Conservation (phyloP, 106 monocot genomes). For the Phalaenopsis equestris region DNA sequence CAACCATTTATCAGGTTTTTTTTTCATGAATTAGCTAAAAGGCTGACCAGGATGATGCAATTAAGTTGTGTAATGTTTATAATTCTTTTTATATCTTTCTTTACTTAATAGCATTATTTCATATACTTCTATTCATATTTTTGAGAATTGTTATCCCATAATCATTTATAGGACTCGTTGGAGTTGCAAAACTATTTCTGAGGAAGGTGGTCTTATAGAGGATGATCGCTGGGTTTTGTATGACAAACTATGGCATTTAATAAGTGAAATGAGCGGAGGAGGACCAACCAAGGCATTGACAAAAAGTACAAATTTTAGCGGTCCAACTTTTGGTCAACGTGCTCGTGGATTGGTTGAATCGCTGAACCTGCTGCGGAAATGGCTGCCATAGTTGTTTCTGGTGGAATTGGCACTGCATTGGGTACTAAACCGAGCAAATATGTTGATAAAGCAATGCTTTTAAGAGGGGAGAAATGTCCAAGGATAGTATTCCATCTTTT, state of each 20-base stretch:
- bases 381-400: slow-evolving; percentile 92
- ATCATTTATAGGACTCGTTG: slow-evolving; percentile 42
- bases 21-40: not conserved
- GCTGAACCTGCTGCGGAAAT: slow-evolving; percentile 98
- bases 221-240: slow-evolving; percentile 67
- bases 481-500: slow-evolving; percentile 77
- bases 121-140: slow-evolving; percentile 1
- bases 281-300: slow-evolving; percentile 37
- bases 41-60: not conserved
- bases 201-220: slow-evolving; percentile 8
- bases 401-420: slow-evolving; percentile 75
- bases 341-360: slow-evolving; percentile 96
- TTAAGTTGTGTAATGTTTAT: not conserved
- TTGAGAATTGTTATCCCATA: not conserved
- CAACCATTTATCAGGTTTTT: not conserved
- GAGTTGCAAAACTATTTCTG: slow-evolving; percentile 22
- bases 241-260: slow-evolving; percentile 78
- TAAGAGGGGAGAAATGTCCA: slow-evolving; percentile 85
- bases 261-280: slow-evolving; percentile 68
- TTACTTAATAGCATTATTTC: not conserved
- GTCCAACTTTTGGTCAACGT: slow-evolving; percentile 81
- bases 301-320: slow-evolving; percentile 34
- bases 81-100: not conserved
- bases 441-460: slow-evolving; percentile 88
- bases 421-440: slow-evolving; percentile 69